phyloP scores from a whole-genome alignment of 768 basidiomycete genomes.

The Mycena alexandri region DNA sequence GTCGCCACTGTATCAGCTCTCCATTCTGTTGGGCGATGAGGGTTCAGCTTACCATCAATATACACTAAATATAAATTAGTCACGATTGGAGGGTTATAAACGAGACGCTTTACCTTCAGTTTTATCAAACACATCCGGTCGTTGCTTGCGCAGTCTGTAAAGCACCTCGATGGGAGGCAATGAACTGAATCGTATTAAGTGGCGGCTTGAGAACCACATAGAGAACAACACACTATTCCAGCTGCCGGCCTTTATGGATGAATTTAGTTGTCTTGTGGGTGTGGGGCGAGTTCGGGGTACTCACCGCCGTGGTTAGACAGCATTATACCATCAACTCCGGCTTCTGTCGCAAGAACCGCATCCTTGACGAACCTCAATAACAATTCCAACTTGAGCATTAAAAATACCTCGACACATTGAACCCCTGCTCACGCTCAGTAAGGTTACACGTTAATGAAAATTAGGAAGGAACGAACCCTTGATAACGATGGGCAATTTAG shows the following conservation, averaged over 20 bases:
- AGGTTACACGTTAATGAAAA: neutral
- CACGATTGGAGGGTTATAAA: neutral
- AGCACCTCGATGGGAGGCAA: slow-evolving; percentile 85
- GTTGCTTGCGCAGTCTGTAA: slow-evolving; percentile 75
- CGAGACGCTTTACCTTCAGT: slow-evolving; percentile 66
- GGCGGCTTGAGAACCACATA: slow-evolving; percentile 33
- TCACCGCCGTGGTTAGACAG: slow-evolving; percentile 92
- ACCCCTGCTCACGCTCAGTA: slow-evolving; percentile 58
- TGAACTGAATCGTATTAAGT: slow-evolving; percentile 60
- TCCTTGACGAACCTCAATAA: slow-evolving; percentile 60
- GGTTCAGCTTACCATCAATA: slow-evolving; percentile 73
- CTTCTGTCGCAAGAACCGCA: slow-evolving; percentile 85
- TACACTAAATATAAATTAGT: slow-evolving; percentile 66
- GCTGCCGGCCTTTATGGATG: slow-evolving; percentile 69
- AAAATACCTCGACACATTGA: slow-evolving; percentile 76
- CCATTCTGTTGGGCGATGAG: neutral
- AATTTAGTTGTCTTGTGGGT: slow-evolving; percentile 6
- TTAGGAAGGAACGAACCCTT: slow-evolving; percentile 62
- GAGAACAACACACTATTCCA: slow-evolving; percentile 75
- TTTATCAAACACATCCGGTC: slow-evolving; percentile 80
- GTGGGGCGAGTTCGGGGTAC: slow-evolving; percentile 28
- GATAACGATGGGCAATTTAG: slow-evolving; percentile 77
- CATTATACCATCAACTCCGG: slow-evolving; percentile 89
- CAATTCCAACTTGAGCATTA: slow-evolving; percentile 34
- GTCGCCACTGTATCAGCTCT: slow-evolving; percentile 2